These are phyloP conservation scores for Tetracentron sinense DNA, from an alignment of 164 flowering plant genomes.

Conservation along the genomic window DNA sequence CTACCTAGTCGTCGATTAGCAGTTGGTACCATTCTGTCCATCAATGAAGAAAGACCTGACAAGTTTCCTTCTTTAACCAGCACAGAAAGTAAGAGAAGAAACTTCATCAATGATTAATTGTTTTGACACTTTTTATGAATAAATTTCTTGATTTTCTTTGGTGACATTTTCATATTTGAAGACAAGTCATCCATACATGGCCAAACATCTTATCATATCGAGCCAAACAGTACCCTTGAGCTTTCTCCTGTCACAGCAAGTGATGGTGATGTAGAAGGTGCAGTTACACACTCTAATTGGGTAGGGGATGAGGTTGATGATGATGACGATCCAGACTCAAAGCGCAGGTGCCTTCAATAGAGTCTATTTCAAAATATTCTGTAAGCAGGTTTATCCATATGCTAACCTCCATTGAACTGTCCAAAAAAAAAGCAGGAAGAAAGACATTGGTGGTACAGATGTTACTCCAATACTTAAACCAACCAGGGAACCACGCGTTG, in stretches of 20 bases:
- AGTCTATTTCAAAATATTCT: not conserved
- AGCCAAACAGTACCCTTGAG: slow-evolving; percentile 39
- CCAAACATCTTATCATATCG: slow-evolving; percentile 27
- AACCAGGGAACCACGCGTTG: slow-evolving; percentile 81
- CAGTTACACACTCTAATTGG: slow-evolving; percentile 21
- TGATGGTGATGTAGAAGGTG: slow-evolving; percentile 40
- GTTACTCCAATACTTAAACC: slow-evolving; percentile 63
- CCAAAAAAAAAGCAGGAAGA: slow-evolving; percentile 44
- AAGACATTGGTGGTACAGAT: slow-evolving; percentile 48
- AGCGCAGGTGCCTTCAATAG: slow-evolving; percentile 41
- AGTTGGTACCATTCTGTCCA: slow-evolving; percentile 38
- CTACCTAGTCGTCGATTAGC: slow-evolving; percentile 53
- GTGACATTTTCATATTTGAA: slow-evolving; percentile 13
- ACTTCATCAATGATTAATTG: not conserved
- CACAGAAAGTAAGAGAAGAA: slow-evolving; percentile 39
- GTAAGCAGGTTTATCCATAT: slow-evolving; percentile 1
- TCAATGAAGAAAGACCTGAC: slow-evolving; percentile 56
- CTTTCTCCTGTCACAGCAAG: slow-evolving; percentile 39
- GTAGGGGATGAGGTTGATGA: slow-evolving; percentile 41
- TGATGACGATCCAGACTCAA: slow-evolving; percentile 49
- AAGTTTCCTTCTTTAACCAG: slow-evolving; percentile 28
- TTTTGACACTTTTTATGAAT: slow-evolving; percentile 2
- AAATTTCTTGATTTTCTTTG: slow-evolving; percentile 8
- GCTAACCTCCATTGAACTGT: slow-evolving; percentile 7
- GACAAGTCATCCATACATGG: slow-evolving; percentile 34